These are phyloP conservation scores for Chrysoporthe austroafricana DNA, from an alignment of 2,329 filamentous ascomycete species.

Conservation along the genomic window DNA sequence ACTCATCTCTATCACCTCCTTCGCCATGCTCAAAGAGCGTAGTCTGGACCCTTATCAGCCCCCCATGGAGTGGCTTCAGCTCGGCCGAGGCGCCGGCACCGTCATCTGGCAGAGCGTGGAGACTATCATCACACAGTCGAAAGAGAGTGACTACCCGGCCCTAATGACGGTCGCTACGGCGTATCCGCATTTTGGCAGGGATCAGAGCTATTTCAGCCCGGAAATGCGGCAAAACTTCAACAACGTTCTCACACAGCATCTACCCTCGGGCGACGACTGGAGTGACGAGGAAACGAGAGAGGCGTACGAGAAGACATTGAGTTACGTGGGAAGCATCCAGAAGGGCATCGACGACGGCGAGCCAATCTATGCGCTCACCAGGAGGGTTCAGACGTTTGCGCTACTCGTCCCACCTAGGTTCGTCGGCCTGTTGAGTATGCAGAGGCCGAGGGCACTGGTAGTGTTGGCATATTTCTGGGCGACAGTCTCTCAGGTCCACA, in stretches of 20 bases:
- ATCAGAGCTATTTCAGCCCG: constrained; percentile 35
- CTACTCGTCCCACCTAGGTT: constrained; percentile 33
- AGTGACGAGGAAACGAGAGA: constrained; percentile 31
- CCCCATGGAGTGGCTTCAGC: constrained; percentile 35
- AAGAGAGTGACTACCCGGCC: constrained; percentile 47
- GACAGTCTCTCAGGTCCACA: constrained; percentile 31
- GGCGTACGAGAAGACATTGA: constrained; percentile 36
- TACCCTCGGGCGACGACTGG: constrained; percentile 32
- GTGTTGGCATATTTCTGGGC: constrained; percentile 36
- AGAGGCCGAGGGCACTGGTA: constrained; percentile 34
- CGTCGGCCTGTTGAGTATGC: constrained; percentile 32
- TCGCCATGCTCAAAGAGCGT: constrained; percentile 35
- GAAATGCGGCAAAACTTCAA: constrained; percentile 31
- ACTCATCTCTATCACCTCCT: constrained; percentile 34
- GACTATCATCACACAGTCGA: constrained; percentile 40
- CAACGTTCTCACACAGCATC: constrained; percentile 30
- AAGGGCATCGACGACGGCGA: constrained; percentile 35
- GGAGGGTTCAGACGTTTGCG: constrained; percentile 35
- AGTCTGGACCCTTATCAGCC: constrained; percentile 32
- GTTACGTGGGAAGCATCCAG: constrained; percentile 36
- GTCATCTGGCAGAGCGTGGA: constrained; percentile 35
- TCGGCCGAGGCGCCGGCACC: constrained; percentile 34
- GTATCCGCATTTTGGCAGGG: constrained; percentile 38
- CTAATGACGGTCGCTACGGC: constrained; percentile 48
- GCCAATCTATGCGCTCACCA: constrained; percentile 36